Evolutionary conservation across 192 early-diverging fungal genomes (phyloP), one percentile per base, ranked within the genome.

Genomic region (Funneliformis geosporum): DNA sequence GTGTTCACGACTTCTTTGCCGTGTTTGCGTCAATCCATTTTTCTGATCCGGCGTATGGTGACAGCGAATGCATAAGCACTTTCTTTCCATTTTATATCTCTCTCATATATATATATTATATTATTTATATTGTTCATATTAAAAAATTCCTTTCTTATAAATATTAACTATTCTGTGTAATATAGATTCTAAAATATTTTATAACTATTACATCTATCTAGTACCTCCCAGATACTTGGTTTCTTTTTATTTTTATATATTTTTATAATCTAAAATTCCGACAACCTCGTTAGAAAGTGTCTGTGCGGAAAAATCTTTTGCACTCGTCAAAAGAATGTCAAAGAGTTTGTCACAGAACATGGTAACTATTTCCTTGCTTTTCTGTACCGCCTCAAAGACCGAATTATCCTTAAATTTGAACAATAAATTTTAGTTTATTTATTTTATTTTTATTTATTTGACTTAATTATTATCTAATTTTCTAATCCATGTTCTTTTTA

Each of bases 321-420:
- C 50, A 18, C 50, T 55, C 16, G 16, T 21, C 50, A 55, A 55
- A n/a, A 55, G 50, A 68, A 68, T 68, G 66, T 68, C 66, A 68
- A 68, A 68, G 66, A 68, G 66, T 40, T 42, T 40, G 40, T 69
- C 67, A 40, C 28, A 42, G n/a, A 69, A 69, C 11, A 69, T 69
- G 67, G 67, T 69, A 69, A 69, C 16, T n/a, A 69, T n/a, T n/a
- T 69, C 11, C 8, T 40, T 21, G 3, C 42, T n/a, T 16, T n/a
- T 5, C 23, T 25, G 7, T 43, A 55, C 6, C 1, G 47, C 4
- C 46, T 47, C 3, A 47, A n/a, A n/a, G n/a, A n/a, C n/a, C n/a
- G n/a, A n/a, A n/a, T 33, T 33, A 33, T 33, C 47, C 18, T 40
- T 43, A 14, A 69, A 42, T 65, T 28, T 28, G 62, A 65, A 65